phyloP scores from a whole-genome alignment of 2,329 filamentous ascomycete species.

The Venturia carpophila region DNA sequence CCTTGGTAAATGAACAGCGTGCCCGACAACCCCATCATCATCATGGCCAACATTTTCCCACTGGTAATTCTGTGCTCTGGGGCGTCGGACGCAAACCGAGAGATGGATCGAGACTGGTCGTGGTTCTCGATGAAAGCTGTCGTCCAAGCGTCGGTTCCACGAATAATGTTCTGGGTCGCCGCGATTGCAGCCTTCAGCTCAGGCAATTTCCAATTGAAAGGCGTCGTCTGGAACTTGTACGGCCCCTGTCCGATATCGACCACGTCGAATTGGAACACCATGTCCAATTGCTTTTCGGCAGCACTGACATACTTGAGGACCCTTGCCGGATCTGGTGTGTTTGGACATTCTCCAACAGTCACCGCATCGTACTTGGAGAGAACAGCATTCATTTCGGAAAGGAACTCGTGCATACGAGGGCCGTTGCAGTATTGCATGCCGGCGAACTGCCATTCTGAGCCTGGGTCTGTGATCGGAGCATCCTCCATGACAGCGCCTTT shows the following conservation, averaged over 20 bases:
- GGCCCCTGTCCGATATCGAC: constrained; percentile 38
- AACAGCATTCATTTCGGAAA: constrained; percentile 55
- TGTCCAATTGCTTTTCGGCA: constrained; percentile 53
- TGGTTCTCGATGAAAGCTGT: constrained; percentile 58
- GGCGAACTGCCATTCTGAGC: constrained; percentile 27
- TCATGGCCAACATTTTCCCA: constrained; percentile 49
- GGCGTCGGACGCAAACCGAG: constrained; percentile 44
- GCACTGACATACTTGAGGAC: constrained; percentile 55
- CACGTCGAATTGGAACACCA: constrained; percentile 62
- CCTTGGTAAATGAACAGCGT: constrained; percentile 55
- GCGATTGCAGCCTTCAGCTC: constrained; percentile 16
- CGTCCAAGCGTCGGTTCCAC: constrained; percentile 43
- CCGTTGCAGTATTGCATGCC: constrained; percentile 57
- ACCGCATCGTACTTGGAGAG: constrained; percentile 56
- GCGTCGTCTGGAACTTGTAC: constrained; percentile 18
- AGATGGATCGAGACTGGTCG: constrained; percentile 51
- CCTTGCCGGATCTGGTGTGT: constrained; percentile 50
- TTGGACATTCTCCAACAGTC: constrained; percentile 62
- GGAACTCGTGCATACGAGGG: constrained; percentile 59
- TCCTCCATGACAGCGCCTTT: constrained; percentile 17
- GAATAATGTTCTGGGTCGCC: constrained; percentile 37
- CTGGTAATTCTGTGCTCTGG: constrained; percentile 37
- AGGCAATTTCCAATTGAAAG: constrained; percentile 16
- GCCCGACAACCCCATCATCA: constrained; percentile 42
- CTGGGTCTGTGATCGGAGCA: constrained; percentile 18